Evolutionary conservation across 768 basidiomycete genomes (phyloP).

Genomic region (Auricularia sp.): DNA sequence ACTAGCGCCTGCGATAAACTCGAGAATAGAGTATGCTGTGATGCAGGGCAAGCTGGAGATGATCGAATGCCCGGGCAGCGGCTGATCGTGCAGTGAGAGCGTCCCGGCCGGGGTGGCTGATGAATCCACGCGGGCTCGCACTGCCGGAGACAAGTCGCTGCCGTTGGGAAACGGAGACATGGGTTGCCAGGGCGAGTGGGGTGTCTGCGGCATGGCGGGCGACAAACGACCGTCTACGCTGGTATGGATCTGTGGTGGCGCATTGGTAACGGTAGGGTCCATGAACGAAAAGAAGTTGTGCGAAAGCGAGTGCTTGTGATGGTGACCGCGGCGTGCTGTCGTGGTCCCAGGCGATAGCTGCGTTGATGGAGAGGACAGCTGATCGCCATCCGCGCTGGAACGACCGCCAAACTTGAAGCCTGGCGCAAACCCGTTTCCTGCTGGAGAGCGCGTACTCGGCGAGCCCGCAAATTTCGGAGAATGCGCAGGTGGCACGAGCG

Average conservation of each 20-base stretch:
- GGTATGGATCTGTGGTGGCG: slow-evolving; percentile 24
- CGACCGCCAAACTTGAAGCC: slow-evolving; percentile 57
- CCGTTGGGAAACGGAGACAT: slow-evolving; percentile 30
- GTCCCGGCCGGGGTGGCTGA: background rate
- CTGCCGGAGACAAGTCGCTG: background rate
- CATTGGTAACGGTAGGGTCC: slow-evolving; percentile 46
- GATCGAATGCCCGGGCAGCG: background rate
- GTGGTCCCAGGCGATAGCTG: slow-evolving; percentile 8
- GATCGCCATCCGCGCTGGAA: slow-evolving; percentile 28
- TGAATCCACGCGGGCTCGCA: background rate
- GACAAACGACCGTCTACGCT: background rate
- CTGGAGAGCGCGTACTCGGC: slow-evolving; percentile 10
- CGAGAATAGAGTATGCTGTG: background rate
- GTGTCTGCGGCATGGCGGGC: slow-evolving; percentile 48
- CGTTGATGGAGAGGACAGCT: slow-evolving; percentile 13
- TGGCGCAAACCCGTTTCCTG: slow-evolving; percentile 33
- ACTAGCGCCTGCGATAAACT: slow-evolving; percentile 59
- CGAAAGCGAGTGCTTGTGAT: slow-evolving; percentile 89
- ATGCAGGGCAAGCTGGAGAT: background rate
- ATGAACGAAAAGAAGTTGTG: slow-evolving; percentile 96
- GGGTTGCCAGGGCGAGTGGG: slow-evolving; percentile 59
- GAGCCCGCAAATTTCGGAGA: slow-evolving; percentile 17
- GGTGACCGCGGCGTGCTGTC: slow-evolving; percentile 55
- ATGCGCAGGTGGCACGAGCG: slow-evolving; percentile 35
- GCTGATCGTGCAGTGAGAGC: background rate